Conservation (phyloP, 2,329 filamentous ascomycete species). For the Calonectria multiphialidica region DNA sequence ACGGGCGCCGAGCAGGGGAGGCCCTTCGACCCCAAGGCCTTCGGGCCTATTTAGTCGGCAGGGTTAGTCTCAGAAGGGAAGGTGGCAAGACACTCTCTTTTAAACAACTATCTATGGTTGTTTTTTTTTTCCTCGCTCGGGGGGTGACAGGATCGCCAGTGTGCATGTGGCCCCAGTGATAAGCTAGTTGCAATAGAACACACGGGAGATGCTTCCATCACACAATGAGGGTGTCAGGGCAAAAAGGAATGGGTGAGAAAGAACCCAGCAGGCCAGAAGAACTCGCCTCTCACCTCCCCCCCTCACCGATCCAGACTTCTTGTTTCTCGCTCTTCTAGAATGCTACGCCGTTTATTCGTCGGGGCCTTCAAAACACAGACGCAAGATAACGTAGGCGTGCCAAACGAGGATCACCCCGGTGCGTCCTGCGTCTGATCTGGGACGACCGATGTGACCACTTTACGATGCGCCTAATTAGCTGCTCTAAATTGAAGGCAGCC, state of each 20-base stretch:
- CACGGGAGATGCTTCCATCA: background rate
- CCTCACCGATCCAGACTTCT: too few species aligned
- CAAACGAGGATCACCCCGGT: background rate
- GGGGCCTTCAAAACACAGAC: background rate
- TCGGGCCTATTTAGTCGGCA: constrained; percentile 20
- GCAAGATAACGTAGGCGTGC: background rate
- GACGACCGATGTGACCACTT: constrained; percentile 7
- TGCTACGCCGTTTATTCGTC: background rate
- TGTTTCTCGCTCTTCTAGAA: background rate
- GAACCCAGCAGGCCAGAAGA: background rate
- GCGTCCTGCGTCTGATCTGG: background rate
- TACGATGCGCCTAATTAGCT: background rate
- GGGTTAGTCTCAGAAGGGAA: constrained; percentile 10
- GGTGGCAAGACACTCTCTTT: constrained; percentile 17
- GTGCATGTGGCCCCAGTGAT: background rate
- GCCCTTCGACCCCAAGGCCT: background rate
- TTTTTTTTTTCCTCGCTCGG: background rate
- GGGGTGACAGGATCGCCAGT: background rate
- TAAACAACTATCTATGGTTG: constrained; percentile 6
- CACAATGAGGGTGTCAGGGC: background rate
- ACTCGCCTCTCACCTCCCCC: background rate
- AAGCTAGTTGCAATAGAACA: background rate
- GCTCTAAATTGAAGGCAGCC: background rate
- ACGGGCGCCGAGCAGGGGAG: background rate
- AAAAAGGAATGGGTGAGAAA: too few species aligned